Evolutionary conservation across 1,284 basidiomycete genomes (phyloP).

Genomic region (Ceratobasidium sp.): DNA sequence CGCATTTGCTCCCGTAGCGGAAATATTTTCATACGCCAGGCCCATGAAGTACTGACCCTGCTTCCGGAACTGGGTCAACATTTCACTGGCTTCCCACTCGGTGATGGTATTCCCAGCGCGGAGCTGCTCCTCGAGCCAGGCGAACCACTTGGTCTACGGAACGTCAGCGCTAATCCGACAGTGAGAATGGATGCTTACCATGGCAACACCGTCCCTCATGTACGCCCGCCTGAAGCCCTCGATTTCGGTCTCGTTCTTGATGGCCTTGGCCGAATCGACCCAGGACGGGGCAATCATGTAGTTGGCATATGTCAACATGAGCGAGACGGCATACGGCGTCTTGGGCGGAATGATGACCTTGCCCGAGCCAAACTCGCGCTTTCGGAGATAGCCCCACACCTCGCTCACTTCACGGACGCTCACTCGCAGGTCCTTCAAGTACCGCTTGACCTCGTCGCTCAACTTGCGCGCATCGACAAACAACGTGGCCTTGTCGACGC

Average conservation of each 20-base stretch:
- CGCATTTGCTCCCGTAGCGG: constrained; percentile 88
- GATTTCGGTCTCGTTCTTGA: constrained; percentile 89
- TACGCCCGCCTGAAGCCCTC: constrained; percentile 86
- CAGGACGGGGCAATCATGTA: constrained; percentile 70
- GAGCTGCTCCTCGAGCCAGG: constrained; percentile 89
- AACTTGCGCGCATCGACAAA: constrained; percentile 74
- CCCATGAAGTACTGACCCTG: constrained; percentile 82
- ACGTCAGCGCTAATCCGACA: background rate
- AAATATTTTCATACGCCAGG: constrained; percentile 93
- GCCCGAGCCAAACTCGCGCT: constrained; percentile 75
- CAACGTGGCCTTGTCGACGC: constrained; percentile 63
- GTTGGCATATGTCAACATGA: constrained; percentile 78
- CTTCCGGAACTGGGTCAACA: constrained; percentile 79
- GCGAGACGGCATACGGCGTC: constrained; percentile 77
- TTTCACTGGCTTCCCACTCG: constrained; percentile 89
- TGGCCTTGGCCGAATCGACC: constrained; percentile 80
- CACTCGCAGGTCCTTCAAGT: constrained; percentile 67
- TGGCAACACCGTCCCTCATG: constrained; percentile 89
- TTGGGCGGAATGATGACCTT: constrained; percentile 73
- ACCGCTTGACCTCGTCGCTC: constrained; percentile 58
- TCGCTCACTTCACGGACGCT: constrained; percentile 75
- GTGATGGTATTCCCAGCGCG: constrained; percentile 74
- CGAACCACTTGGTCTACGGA: constrained; percentile 68
- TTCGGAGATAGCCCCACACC: constrained; percentile 77
- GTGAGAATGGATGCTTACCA: constrained; percentile 56